Evolutionary conservation across 345 rosid species (phyloP).

Genomic region (Camelina hispida): DNA sequence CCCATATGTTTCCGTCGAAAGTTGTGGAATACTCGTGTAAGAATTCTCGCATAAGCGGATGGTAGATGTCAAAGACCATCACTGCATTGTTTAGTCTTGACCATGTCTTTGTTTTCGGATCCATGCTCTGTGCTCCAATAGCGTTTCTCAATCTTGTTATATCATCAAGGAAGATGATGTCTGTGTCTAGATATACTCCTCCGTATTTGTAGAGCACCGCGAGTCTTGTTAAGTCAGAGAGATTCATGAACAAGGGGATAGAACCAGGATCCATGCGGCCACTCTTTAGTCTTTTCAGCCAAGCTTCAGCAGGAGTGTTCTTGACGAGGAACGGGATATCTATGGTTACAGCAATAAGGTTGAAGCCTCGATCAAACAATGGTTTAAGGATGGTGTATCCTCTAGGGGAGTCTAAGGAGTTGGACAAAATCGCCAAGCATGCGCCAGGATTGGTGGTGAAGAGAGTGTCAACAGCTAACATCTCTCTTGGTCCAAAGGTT

Average conservation of each 20-base stretch:
- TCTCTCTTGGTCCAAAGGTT: constrained; percentile 63
- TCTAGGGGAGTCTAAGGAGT: constrained; percentile 53
- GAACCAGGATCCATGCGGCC: constrained; percentile 74
- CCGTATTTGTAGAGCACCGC: constrained; percentile 71
- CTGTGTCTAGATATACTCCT: constrained; percentile 79
- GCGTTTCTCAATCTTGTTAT: constrained; percentile 58
- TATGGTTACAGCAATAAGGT: constrained; percentile 54
- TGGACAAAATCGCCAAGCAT: constrained; percentile 64
- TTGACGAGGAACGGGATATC: constrained; percentile 60
- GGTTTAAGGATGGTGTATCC: constrained; percentile 66
- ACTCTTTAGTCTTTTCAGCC: constrained; percentile 59
- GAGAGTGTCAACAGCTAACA: constrained; percentile 60
- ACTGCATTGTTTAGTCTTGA: constrained; percentile 71
- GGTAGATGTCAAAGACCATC: constrained; percentile 64
- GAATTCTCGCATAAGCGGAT: constrained; percentile 61
- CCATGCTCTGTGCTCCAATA: constrained; percentile 68
- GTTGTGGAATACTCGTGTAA: constrained; percentile 68
- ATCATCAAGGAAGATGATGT: constrained; percentile 63
- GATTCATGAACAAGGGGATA: constrained; percentile 60
- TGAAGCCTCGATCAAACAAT: constrained; percentile 53
- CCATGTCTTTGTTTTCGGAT: constrained; percentile 57
- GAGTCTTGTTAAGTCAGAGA: constrained; percentile 72
- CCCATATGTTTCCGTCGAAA: constrained; percentile 77
- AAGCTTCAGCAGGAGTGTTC: constrained; percentile 68
- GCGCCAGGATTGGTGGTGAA: constrained; percentile 59